Percentiles rank a stretch among this genome's conserved stretches.
Conservation (phyloP, 2,329 filamentous ascomycete species). For the Fusarium clavum region DNA sequence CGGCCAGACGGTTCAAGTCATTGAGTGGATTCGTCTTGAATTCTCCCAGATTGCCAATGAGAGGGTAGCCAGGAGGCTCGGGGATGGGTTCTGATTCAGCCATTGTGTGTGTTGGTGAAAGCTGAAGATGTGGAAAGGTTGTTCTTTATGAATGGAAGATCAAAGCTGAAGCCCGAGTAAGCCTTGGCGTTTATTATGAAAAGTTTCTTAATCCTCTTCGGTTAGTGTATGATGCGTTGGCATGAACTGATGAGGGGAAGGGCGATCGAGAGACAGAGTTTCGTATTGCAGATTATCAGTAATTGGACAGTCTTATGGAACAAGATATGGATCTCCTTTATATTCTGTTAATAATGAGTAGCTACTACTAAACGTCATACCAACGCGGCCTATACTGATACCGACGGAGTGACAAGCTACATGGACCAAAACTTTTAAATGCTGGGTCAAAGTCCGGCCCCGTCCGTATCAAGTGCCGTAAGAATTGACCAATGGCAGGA, state of each 20-base stretch:
- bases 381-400: conserved; percentile 8
- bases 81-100: conserved; percentile 64
- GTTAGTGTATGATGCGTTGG: not conserved
- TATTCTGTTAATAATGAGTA: not conserved
- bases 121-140: not conserved
- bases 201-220: conserved; percentile 15
- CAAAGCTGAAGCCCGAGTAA: not conserved
- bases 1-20: conserved; percentile 67
- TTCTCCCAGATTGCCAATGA: conserved; percentile 74
- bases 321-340: conserved; percentile 14
- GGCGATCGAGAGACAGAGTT: not conserved
- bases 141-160: not conserved
- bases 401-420: not conserved
- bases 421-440: not conserved
- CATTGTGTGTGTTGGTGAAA: conserved; percentile 40
- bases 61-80: conserved; percentile 70
- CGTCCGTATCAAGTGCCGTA: conserved; percentile 2
- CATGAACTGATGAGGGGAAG: not conserved
- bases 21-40: conserved; percentile 69
- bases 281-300: not conserved
- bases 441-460: not conserved
- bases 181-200: conserved; percentile 13
- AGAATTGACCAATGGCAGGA: not conserved
- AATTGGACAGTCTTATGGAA: not conserved
- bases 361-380: conserved; percentile 20